Evolutionary conservation across 1,139 yeast species (phyloP), one percentile per base, ranked within the genome.

Genomic region (Hansenula sp.): DNA sequence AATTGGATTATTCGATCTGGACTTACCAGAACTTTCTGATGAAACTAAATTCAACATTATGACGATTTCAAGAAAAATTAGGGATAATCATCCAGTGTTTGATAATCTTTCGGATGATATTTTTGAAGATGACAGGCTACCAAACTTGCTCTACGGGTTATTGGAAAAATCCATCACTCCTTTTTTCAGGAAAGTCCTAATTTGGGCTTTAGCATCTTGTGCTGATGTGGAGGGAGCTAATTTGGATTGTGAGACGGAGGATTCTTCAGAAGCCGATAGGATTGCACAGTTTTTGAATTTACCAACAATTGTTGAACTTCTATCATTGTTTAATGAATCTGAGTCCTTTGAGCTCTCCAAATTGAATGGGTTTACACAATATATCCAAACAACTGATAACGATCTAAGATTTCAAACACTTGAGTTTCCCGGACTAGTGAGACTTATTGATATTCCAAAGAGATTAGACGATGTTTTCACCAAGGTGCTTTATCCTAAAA

Each of bases 391-490:
- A 1, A 53, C 59, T 4, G 56, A 54, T 32, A 47, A 51, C 27
- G 57, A 52, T 1, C 30, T 60, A 21, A 24, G 27, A 5, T 56
- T 52, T 45, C 29, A 44, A 2, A 53, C 60, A 29, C 52, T 84
- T 29, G 82, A 78, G 37, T 84, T 77, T 50, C 89, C 93, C 0
- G 86, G 86, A 1, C 61, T 76, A 5, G 66, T 81, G 11, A 70
- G 72, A 38, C 66, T 87, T 40, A 67, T 81, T 24, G 72, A 74
- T 38, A 66, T 88, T 27, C 96, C 96, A 0, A 65, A 70, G n/a
- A 70, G 87, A 41, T 62, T 87, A 42, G 95, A 89, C 53, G 73
- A 71, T 38, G 83, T 91, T 55, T 87, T 84, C 66, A 75, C 83
- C 3, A 68, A 74, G 30, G 71, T 74, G 46, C 72, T 78, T 47